These are phyloP conservation scores for Phaeosphaeriaceae sp. DNA, from an alignment of 2,329 filamentous ascomycete genomes.

Conservation along the genomic window DNA sequence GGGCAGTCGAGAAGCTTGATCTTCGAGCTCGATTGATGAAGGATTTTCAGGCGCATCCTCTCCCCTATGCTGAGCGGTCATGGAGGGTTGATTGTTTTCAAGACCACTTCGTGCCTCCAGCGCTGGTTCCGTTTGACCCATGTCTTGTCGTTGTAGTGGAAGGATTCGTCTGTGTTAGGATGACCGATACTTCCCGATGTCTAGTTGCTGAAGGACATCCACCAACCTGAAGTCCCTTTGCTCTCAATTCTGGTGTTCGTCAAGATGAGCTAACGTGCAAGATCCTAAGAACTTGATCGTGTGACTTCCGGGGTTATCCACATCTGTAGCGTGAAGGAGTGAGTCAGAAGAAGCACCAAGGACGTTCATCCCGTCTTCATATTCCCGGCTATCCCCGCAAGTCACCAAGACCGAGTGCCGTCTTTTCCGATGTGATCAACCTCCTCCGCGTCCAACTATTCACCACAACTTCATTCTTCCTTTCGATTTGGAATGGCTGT, in stretches of 20 bases:
- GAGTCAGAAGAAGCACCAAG: neutral
- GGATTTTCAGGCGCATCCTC: neutral
- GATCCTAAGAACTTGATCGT: no score
- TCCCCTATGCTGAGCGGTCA: neutral
- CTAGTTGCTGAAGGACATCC: neutral
- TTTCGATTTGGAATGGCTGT: no score
- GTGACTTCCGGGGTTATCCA: neutral
- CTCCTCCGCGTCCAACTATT: neutral
- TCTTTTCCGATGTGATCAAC: neutral
- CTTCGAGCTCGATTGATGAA: neutral
- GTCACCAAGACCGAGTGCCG: neutral
- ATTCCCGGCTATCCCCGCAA: neutral
- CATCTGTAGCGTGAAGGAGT: neutral
- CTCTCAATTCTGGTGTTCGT: no score
- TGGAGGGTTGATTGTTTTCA: neutral
- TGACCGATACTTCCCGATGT: neutral
- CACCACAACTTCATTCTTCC: neutral
- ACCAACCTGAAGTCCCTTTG: no score
- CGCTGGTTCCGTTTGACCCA: neutral
- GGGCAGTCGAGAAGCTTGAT: slow-evolving; percentile 7
- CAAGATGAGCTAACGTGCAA: no score
- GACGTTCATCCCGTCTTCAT: neutral
- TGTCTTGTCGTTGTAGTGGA: neutral
- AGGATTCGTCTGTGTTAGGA: neutral
- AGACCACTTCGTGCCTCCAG: neutral